Evolutionary conservation across 2,329 filamentous ascomycete genomes (phyloP), one percentile per base, ranked within the genome.

Genomic region (Mycosphaerella arachidis): DNA sequence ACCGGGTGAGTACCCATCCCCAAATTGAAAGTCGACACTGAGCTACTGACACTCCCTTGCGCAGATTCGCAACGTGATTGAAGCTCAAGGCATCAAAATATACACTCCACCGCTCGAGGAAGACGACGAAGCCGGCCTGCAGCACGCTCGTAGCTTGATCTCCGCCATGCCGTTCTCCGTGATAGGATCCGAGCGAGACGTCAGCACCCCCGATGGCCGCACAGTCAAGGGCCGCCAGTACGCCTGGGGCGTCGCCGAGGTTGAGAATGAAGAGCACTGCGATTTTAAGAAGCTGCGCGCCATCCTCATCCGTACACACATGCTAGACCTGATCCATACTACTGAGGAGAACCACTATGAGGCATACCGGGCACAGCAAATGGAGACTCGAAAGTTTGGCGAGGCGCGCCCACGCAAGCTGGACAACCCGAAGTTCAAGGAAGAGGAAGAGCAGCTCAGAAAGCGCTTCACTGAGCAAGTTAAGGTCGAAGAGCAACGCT

Each of bases 341-440:
- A 99, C 94, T 69, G 94, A 99, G 81, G 94, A 99, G 84, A 88
- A 92, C 72, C 94, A 99, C 84, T 99, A 99, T 82, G 94, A 99
- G 80, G 93, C 91, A 63, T 99, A 99, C 84, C 93, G 94, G 72
- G 94, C 94, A 57, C 91, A 96, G 79, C 95, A 99, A 81, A 99
- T 99, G 94, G 94, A 99, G 84, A 99, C 94, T 54, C 87, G 94
- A 81, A 99, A 99, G 81, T 97, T 99, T 71, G 94, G 94, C 79
- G 95, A 99, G 82, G 93, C 92, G 61, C 88, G 93, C 68, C 94
- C 94, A 70, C 86, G 93, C 79, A 99, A 99, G 86, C 84, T 99
- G 71, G 94, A 99, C 82, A 99, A 99, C 84, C 94, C 94, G 81
- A 99, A 99, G 84, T 99, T 97, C 86, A 99, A 99, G 86, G 94